These are phyloP conservation scores for Aspergillus sp. DNA, from an alignment of 2,329 filamentous ascomycete genomes.

Conservation along the genomic window DNA sequence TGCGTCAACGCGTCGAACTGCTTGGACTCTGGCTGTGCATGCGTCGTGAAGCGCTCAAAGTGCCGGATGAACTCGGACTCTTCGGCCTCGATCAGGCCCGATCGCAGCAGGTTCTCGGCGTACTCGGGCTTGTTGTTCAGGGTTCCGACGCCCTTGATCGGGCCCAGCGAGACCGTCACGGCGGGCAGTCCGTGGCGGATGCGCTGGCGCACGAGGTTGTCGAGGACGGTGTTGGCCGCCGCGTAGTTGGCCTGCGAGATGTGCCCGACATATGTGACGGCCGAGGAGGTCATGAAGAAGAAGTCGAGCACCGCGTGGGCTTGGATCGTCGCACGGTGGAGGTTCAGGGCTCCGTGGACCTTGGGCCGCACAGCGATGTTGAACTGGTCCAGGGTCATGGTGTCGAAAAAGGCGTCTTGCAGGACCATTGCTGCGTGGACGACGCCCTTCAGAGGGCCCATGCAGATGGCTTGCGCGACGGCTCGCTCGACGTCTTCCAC, in stretches of 20 bases:
- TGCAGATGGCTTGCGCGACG: not conserved
- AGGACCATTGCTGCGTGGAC: conserved; percentile 20
- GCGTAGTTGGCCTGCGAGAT: conserved; percentile 2
- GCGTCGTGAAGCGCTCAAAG: not conserved
- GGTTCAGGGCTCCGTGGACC: conserved; percentile 50
- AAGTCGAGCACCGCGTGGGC: conserved; percentile 26
- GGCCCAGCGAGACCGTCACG: not conserved
- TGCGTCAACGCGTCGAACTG: not conserved
- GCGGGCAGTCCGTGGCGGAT: not conserved
- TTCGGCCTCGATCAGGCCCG: not conserved
- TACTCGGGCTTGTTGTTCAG: not conserved
- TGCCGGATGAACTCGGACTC: not conserved
- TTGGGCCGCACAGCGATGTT: conserved; percentile 49
- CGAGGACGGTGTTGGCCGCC: not conserved
- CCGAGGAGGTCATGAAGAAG: conserved; percentile 26
- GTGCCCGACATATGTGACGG: conserved; percentile 15
- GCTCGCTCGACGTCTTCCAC: conserved; percentile 8
- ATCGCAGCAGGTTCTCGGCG: not conserved
- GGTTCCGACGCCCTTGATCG: not conserved
- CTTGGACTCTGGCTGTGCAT: not conserved
- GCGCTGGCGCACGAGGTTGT: not conserved
- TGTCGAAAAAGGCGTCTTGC: conserved; percentile 50
- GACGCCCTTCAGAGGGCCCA: conserved; percentile 14
- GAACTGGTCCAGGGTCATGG: conserved; percentile 53
- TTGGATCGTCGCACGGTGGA: conserved; percentile 41